Base-by-base conservation (phyloP, 176 grass and related monocot species). In the Avena sativa region DNA sequence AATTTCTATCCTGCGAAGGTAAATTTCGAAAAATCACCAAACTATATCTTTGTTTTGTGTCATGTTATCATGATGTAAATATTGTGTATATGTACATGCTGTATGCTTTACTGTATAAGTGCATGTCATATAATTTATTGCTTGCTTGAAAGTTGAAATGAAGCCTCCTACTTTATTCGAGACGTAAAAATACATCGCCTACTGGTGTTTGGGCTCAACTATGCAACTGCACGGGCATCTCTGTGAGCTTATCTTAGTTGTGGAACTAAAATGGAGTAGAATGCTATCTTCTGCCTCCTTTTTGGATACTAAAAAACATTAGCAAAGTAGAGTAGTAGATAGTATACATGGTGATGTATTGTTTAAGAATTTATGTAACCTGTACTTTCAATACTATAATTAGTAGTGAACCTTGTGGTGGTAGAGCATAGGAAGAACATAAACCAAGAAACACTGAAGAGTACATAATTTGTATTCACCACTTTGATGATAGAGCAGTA, bases 1-100 rank as follows among this genome's bases (percentile, higher is more conserved):
- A 86, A 76, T 14, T 99, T 99, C 74, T 99, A 99, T 87, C 88
- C 97, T 69, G 97, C 90, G 77, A 99, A 96, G 92, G 97, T 99
- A 91, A 77, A 55, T 16, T 50, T 8, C 17, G 67, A 61, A 52
- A 78, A 32, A 46, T 81, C 4, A 4, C 19, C 3, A 46, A 62
- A n/a, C 17, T 56, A 1, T 61, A 17, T 43, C 63, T 16, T 87
- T 67, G n/a, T 67, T 16, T 87, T 50, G n/a, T 59, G 16, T 53
- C 6, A 4, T 91, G n/a, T 81, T 71, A 59, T 23, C 76, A 56
- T 38, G 88, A 3, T 73, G 36, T 43, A 78, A 67, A 70, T 74
- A 49, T 74, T 56, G 53, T 53, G 55, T 58, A 58, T 20, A 61
- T 47, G 16, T 79, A 40, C 3, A 86, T 85, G 21, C 2, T 3